phyloP scores from a whole-genome alignment of 345 rosid genomes.

The Conringia planisiliqua region DNA sequence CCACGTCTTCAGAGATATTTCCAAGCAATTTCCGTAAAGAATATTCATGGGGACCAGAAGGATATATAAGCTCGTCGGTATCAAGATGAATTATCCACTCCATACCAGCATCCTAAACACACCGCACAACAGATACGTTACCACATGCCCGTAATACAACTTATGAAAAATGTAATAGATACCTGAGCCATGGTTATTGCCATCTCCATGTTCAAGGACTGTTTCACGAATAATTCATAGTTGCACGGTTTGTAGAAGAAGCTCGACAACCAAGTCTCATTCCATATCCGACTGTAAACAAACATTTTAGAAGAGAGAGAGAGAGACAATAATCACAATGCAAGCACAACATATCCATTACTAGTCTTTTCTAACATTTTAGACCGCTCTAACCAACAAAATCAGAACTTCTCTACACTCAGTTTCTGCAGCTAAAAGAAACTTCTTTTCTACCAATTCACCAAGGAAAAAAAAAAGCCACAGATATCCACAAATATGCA shows the following conservation, averaged over 20 bases:
- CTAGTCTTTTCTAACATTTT: neutral
- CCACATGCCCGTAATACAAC: neutral
- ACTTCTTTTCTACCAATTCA: neutral
- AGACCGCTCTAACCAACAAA: neutral
- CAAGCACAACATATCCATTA: neutral
- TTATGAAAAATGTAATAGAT: constrained; percentile 32
- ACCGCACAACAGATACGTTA: neutral
- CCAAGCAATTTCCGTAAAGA: constrained; percentile 71
- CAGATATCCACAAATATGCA: constrained; percentile 7
- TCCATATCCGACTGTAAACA: constrained; percentile 80
- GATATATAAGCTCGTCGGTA: constrained; percentile 87
- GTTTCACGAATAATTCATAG: constrained; percentile 93
- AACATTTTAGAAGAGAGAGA: neutral
- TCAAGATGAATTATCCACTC: constrained; percentile 98
- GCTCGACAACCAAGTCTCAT: constrained; percentile 88
- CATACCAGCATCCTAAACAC: constrained; percentile 63
- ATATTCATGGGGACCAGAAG: constrained; percentile 73
- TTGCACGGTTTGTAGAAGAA: constrained; percentile 97
- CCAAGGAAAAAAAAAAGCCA: neutral
- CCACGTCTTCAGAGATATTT: constrained; percentile 64
- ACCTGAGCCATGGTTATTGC: constrained; percentile 95
- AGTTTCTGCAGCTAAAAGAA: neutral
- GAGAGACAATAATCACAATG: neutral
- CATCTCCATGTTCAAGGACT: constrained; percentile 98
- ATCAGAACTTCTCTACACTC: neutral